Percentiles rank a stretch among this genome's conserved stretches.
phyloP scores from a whole-genome alignment of 139 green algal species.

The Tetradesmus lagerheimii region DNA sequence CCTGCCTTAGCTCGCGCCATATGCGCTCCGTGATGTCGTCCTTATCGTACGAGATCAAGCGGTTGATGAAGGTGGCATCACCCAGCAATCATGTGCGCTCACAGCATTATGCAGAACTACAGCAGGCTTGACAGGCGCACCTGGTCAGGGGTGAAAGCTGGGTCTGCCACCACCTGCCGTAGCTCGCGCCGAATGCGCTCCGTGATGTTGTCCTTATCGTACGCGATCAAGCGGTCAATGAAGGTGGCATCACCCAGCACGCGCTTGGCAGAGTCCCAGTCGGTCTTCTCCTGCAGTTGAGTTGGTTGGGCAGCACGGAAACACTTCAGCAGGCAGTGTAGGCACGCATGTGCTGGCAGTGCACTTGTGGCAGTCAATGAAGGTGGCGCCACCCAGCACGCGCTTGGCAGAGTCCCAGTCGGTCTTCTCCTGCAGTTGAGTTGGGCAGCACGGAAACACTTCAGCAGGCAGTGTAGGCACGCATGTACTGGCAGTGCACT shows the following conservation, averaged over 20 bases:
- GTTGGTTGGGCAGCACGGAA: too few relatives aligned
- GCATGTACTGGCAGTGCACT: too few relatives aligned
- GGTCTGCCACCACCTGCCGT: slow-evolving; percentile 76
- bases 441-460: too few relatives aligned
- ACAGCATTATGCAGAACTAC: too few relatives aligned
- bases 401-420: not conserved
- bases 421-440: not conserved
- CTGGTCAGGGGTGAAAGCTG: slow-evolving; percentile 78
- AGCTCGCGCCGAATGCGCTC: slow-evolving; percentile 61
- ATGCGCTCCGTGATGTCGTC: slow-evolving; percentile 76
- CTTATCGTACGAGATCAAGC: slow-evolving; percentile 72
- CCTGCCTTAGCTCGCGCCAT: slow-evolving; percentile 61
- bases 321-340: too few relatives aligned
- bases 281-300: slow-evolving; percentile 76
- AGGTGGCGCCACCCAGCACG: not conserved
- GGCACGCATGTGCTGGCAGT: too few relatives aligned
- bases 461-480: too few relatives aligned
- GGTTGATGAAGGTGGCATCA: slow-evolving; percentile 81
- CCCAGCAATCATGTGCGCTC: too few relatives aligned
- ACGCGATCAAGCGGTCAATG: slow-evolving; percentile 72
- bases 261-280: slow-evolving; percentile 89
- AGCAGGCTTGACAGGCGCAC: not conserved
- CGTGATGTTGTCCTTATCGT: slow-evolving; percentile 82
- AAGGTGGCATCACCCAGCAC: slow-evolving; percentile 80
- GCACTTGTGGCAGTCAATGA: too few relatives aligned